Conservation (phyloP, 257 asterid species). For the Asclepias syriaca region DNA sequence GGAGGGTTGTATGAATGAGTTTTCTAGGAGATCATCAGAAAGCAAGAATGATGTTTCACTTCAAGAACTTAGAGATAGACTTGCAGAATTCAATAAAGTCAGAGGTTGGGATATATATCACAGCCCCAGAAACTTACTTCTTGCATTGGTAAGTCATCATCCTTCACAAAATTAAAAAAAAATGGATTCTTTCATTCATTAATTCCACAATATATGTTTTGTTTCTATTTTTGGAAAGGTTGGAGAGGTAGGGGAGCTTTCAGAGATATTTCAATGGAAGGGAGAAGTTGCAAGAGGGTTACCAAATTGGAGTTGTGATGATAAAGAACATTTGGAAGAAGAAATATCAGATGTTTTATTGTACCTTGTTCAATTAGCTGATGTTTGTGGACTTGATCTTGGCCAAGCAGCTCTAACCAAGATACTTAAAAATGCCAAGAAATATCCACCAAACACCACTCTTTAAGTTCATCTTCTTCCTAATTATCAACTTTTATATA, state of each 20-base stretch:
- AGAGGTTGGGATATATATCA: conserved; percentile 61
- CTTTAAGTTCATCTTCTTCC: no score
- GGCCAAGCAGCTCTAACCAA: conserved; percentile 59
- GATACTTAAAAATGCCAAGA: conserved; percentile 49
- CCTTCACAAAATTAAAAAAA: no score
- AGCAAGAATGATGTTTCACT: conserved; percentile 49
- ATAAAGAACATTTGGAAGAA: conserved; percentile 53
- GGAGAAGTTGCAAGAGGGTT: conserved; percentile 63
- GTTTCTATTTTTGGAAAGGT: conserved; percentile 25
- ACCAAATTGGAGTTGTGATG: conserved; percentile 49
- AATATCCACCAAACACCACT: conserved; percentile 31
- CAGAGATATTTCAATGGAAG: conserved; percentile 69
- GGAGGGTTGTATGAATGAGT: conserved; percentile 33
- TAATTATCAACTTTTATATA: no score
- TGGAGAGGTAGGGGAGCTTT: conserved; percentile 70
- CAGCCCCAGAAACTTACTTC: conserved; percentile 61
- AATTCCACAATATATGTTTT: no score
- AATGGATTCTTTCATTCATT: no score
- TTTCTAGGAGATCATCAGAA: conserved; percentile 5
- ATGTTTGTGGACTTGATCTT: conserved; percentile 61
- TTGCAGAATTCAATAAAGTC: conserved; percentile 46
- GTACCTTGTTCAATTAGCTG: conserved; percentile 48
- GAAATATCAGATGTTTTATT: conserved; percentile 61
- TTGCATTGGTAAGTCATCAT: conserved; percentile 45
- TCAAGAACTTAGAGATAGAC: conserved; percentile 44